Evolutionary conservation across 2,329 filamentous ascomycete species (phyloP).

Genomic region (Arthrocladium fulminans): DNA sequence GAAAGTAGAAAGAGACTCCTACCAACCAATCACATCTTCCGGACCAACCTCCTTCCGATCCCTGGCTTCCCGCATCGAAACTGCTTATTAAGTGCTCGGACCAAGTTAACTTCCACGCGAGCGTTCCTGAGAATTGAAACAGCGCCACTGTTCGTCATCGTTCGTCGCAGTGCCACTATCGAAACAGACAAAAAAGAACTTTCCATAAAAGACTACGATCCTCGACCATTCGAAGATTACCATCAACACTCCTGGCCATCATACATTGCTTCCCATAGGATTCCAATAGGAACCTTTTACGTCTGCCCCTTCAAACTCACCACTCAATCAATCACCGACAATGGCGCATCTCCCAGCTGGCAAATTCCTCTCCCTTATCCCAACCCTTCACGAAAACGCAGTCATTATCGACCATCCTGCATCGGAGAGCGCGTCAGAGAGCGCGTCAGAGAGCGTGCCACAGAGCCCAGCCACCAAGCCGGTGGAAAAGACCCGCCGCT

Average conservation of each 20-base stretch:
- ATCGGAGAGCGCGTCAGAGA: neutral
- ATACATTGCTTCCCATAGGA: neutral
- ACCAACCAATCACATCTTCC: neutral
- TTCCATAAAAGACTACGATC: neutral
- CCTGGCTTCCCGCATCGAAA: neutral
- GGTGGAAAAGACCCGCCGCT: slow-evolving; percentile 9
- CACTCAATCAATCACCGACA: neutral
- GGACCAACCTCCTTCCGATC: neutral
- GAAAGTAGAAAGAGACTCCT: neutral
- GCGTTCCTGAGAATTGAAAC: neutral
- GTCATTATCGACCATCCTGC: slow-evolving; percentile 3
- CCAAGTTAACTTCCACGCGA: neutral
- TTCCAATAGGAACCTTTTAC: neutral
- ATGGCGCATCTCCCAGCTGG: slow-evolving; percentile 1
- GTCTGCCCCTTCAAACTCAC: neutral
- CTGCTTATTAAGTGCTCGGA: neutral
- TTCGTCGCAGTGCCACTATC: neutral
- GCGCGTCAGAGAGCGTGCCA: neutral
- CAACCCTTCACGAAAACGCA: slow-evolving; percentile 4
- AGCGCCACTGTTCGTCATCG: neutral
- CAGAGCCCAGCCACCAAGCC: neutral
- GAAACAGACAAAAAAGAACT: neutral
- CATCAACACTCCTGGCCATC: neutral
- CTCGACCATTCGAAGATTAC: neutral
- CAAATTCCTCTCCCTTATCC: slow-evolving; percentile 9